A percentile compares a stretch with the other conserved stretches of the same genome.
phyloP scores from a whole-genome alignment of 176 grass and related monocot genomes.

The Cocos nucifera region DNA sequence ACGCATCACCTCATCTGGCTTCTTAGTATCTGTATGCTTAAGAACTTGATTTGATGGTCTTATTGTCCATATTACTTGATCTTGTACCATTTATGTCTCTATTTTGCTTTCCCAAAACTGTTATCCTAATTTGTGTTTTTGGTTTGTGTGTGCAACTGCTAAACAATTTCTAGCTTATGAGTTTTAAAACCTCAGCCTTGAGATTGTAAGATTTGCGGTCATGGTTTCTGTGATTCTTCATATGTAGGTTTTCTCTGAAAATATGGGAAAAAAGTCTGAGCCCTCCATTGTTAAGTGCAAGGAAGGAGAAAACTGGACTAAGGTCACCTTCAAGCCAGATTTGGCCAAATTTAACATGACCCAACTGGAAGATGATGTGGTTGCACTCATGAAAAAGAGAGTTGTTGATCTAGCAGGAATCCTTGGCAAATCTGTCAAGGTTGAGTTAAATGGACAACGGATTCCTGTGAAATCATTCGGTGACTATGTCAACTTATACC shows the following conservation, averaged over 20 bases:
- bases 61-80: too few species aligned
- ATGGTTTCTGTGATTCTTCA: neutral
- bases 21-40: too few species aligned
- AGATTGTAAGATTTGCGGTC: too few species aligned
- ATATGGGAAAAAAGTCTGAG: slow-evolving; percentile 71
- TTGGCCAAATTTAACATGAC: slow-evolving; percentile 82
- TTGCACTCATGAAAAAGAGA: slow-evolving; percentile 85
- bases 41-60: too few species aligned
- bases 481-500: slow-evolving; percentile 65
- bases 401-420: slow-evolving; percentile 81
- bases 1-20: too few species aligned
- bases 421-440: slow-evolving; percentile 72
- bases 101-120: too few species aligned
- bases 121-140: too few species aligned
- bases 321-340: slow-evolving; percentile 74
- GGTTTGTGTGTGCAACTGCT: too few species aligned
- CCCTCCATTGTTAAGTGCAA: slow-evolving; percentile 74
- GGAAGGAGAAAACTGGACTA: slow-evolving; percentile 74
- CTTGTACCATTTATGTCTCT: too few species aligned
- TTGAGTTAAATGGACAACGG: slow-evolving; percentile 68
- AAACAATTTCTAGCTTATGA: too few species aligned
- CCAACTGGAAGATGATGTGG: slow-evolving; percentile 67
- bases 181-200: too few species aligned
- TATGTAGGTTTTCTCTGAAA: slow-evolving; percentile 65
- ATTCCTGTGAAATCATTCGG: slow-evolving; percentile 41